phyloP scores from a whole-genome alignment of 164 flowering plant species.

The Piper betle region DNA sequence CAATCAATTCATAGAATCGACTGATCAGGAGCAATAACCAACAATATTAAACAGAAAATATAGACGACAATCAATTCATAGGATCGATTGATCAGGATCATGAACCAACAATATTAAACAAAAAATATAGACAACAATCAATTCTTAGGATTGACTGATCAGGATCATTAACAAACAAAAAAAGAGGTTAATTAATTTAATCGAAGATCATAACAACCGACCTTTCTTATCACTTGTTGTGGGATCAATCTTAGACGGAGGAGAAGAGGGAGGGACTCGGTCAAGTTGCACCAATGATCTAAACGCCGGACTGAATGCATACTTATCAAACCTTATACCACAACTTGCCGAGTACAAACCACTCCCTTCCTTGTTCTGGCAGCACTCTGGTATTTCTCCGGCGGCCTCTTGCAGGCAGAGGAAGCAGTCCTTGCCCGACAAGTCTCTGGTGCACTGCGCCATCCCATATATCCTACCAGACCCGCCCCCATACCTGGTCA shows the following conservation, averaged over 20 bases:
- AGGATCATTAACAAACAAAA: no score
- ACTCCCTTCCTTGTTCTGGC: not conserved
- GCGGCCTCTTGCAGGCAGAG: not conserved
- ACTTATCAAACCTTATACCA: constrained; percentile 2
- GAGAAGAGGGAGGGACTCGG: not conserved
- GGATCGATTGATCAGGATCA: no score
- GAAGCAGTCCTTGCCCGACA: not conserved
- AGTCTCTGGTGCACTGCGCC: not conserved
- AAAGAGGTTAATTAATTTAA: no score
- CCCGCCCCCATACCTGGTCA: no score
- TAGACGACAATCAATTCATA: no score
- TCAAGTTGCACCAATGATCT: not conserved
- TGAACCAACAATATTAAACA: no score
- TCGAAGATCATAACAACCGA: not conserved
- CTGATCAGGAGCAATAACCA: no score
- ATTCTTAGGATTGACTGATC: no score
- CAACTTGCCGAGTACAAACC: not conserved
- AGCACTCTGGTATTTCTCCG: not conserved
- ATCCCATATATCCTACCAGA: constrained; percentile 4
- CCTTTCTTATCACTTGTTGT: no score
- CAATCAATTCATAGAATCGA: no score
- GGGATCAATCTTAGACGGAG: not conserved
- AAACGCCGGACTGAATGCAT: not conserved
- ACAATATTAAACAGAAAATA: no score
- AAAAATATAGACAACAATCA: no score